Evolutionary conservation across 495 filamentous ascomycete species (phyloP).

Genomic region (Penicillium canariense): DNA sequence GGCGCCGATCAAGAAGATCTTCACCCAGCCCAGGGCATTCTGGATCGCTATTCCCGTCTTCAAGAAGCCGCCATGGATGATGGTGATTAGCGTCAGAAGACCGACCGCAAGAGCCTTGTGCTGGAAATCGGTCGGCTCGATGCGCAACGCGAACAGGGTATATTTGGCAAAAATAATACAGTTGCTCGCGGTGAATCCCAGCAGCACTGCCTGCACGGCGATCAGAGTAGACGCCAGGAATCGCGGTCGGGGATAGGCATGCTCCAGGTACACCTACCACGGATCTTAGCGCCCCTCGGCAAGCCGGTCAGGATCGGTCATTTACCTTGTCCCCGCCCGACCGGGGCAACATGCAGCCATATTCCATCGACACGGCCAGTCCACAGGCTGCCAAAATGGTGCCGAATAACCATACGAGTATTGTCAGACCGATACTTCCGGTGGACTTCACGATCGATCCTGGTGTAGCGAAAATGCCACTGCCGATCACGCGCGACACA

Average conservation of each 20-base stretch:
- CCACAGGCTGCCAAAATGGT: slow-evolving; percentile 60
- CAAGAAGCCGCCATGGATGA: slow-evolving; percentile 40
- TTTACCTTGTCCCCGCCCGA: slow-evolving; percentile 65
- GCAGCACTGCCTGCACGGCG: slow-evolving; percentile 62
- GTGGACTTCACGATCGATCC: slow-evolving; percentile 64
- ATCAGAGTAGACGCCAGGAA: slow-evolving; percentile 69
- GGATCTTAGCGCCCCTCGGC: slow-evolving; percentile 1
- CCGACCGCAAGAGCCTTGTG: slow-evolving; percentile 37
- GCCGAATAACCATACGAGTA: slow-evolving; percentile 64
- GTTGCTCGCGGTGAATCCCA: slow-evolving; percentile 62
- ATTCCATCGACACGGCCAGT: slow-evolving; percentile 62
- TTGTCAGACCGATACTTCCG: slow-evolving; percentile 64
- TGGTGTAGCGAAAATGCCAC: slow-evolving; percentile 73
- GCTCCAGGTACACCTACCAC: slow-evolving; percentile 65
- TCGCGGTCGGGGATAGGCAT: slow-evolving; percentile 64
- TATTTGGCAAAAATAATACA: slow-evolving; percentile 48
- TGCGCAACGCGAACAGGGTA: slow-evolving; percentile 39
- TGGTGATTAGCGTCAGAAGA: slow-evolving; percentile 36
- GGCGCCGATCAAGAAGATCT: slow-evolving; percentile 45
- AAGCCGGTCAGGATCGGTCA: background rate
- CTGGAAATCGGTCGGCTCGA: slow-evolving; percentile 34
- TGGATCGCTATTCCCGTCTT: slow-evolving; percentile 43
- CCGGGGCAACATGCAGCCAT: slow-evolving; percentile 68
- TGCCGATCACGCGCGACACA: slow-evolving; percentile 72
- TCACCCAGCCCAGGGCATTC: slow-evolving; percentile 48